phyloP scores from a whole-genome alignment of 1,284 basidiomycete species.

The Apiotrichum akiyoshidainum region DNA sequence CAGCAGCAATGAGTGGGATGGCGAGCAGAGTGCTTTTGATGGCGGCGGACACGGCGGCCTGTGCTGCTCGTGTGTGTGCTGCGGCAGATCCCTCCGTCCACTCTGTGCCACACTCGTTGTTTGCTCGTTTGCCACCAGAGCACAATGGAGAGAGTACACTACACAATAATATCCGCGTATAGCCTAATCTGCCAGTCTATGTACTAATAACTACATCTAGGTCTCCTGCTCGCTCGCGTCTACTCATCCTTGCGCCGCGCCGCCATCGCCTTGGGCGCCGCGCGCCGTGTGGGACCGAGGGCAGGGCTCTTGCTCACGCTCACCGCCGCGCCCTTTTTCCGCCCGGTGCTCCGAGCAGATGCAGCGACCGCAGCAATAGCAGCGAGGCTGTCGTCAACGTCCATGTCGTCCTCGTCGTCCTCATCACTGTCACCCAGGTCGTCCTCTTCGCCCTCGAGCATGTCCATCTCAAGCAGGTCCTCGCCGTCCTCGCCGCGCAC shows the following conservation, averaged over 20 bases:
- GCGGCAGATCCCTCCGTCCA: no score
- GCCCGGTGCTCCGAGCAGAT: background rate
- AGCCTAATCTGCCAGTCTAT: background rate
- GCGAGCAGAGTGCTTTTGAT: background rate
- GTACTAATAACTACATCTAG: background rate
- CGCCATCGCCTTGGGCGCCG: background rate
- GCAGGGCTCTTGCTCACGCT: slow-evolving; percentile 5
- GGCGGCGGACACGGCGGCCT: background rate
- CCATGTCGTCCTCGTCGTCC: slow-evolving; percentile 44
- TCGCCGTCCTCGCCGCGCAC: slow-evolving; percentile 38
- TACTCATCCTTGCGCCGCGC: background rate
- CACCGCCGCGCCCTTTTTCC: background rate
- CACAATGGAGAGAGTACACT: background rate
- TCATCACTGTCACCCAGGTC: slow-evolving; percentile 29
- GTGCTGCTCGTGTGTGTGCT: no score
- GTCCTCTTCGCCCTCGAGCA: slow-evolving; percentile 37
- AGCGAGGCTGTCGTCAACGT: slow-evolving; percentile 15
- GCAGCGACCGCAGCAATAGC: background rate
- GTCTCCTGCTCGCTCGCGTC: background rate
- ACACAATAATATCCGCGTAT: slow-evolving; percentile 1
- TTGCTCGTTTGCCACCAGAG: background rate
- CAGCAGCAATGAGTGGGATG: background rate
- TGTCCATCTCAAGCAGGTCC: slow-evolving; percentile 41
- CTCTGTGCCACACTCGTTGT: no score
- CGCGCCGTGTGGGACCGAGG: slow-evolving; percentile 6